Evolutionary conservation across 2,329 filamentous ascomycete species (phyloP), one percentile per base, ranked within the genome.

Genomic region (Aspergillus brasiliensis): DNA sequence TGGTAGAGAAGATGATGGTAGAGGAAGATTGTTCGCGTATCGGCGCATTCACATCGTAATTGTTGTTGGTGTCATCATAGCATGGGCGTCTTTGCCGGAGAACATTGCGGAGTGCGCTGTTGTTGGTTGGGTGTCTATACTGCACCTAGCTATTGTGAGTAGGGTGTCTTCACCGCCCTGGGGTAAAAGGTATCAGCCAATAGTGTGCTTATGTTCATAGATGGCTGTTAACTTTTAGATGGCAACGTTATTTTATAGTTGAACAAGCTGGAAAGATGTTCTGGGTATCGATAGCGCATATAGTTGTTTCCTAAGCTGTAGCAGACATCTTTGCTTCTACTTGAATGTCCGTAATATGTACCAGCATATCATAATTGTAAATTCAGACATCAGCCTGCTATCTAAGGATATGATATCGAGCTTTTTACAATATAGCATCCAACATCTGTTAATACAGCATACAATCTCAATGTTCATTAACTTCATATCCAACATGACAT

Each of bases 91-190:
- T 27, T 54, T 54, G 51, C 34, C 34, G 19, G 51, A 17, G 51
- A 49, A 27, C n/a, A 44, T 54, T 57, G 55, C 55, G 55, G 55
- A 51, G 55, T 46, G 47, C 25, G 40, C 23, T 15, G 53, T 28
- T 40, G 51, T 51, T 51, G 25, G 51, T 21, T 23, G 34, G 55
- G 28, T 49, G 38, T 53, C 40, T 59, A 65, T 47, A 64, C 47
- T 19, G 58, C 42, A 51, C 62, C 56, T 42, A 25, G 28, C 2
- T 48, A 5, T 10, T 27, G 2, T 2, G 31, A 19, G 38, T 23
- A 6, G 15, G 6, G 8, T 19, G 7, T 5, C 2, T 31, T 55
- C 52, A 55, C 52, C 52, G 52, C 52, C 28, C 31, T 46, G 10
- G 7, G 7, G 13, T 21, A 11, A 8, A 8, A 13, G 19, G 10